Evolutionary conservation across 169 alveolate species (phyloP), one percentile per base, ranked within the genome.

Genomic region (Babesia ovata): DNA sequence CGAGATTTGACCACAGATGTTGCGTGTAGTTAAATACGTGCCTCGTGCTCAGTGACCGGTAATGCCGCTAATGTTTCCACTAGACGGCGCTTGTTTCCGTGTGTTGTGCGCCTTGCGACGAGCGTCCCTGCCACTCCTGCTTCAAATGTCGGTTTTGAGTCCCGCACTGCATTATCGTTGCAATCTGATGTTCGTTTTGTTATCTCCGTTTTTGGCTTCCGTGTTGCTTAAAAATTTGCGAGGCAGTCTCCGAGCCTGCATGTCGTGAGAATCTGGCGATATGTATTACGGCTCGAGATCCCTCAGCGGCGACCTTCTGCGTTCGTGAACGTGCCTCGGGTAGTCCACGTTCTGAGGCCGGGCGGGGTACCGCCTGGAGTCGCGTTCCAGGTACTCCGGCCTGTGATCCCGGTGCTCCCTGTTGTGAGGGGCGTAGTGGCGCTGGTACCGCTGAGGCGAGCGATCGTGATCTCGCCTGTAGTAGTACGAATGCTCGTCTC

Each of bases 361-460:
- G 11, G 10, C 76, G 12, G 58, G 57, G 57, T 49, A 67, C 45
- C 66, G 29, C 65, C 58, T 67, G 33, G 13, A 42, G 7, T 28
- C 67, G 26, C 56, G 76, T 6, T 24, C 66, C 28, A 67, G 10
- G 22, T 67, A 33, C 45, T n/a, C 65, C 29, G 63, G 61, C 57
- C 74, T 46, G 60, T 46, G 48, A 11, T 49, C 69, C 24, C 86
- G 26, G 79, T 63, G 54, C 46, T 70, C 77, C 56, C 79, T 42
- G 14, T 22, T 44, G 42, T 63, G 44, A 3, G 22, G 39, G 36
- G 45, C 60, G 39, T 70, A 70, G 28, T 22, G 67, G 16, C 81
- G 63, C 14, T 57, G 54, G 44, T 49, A 61, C 60, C 84, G 26
- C 19, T 50, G 49, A 19, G 78, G 78, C 19, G 72, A 59, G 49